These are phyloP conservation scores for Backusella liffmaniae DNA, from an alignment of 192 early-diverging fungal genomes.

Conservation along the genomic window DNA sequence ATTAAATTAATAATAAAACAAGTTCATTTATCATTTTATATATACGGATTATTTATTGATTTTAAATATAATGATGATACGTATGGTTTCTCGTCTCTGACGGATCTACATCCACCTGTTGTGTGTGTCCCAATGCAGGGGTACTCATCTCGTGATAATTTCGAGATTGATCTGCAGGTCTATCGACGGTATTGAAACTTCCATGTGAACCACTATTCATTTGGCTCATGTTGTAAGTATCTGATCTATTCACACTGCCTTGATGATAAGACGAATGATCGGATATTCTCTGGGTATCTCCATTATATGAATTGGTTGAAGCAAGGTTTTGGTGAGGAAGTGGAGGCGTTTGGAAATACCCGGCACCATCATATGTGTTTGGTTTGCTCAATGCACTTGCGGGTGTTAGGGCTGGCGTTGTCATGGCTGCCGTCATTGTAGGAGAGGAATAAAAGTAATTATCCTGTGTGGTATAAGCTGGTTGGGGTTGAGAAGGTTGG, in stretches of 20 bases:
- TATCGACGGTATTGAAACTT: slow-evolving; percentile 6
- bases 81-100: neutral
- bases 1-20: neutral
- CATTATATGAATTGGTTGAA: neutral
- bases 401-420: neutral
- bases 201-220: neutral
- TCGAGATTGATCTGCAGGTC: neutral
- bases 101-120: neutral
- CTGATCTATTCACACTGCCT: neutral
- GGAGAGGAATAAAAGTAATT: neutral
- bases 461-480: neutral
- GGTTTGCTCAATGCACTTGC: neutral
- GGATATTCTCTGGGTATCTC: neutral
- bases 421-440: neutral
- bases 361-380: neutral
- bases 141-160: neutral
- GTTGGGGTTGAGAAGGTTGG: neutral
- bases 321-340: neutral
- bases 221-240: neutral
- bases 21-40: neutral
- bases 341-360: neutral
- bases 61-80: neutral
- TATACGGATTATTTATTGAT: neutral
- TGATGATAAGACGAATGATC: neutral
- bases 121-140: neutral